phyloP scores from a whole-genome alignment of 2,329 filamentous ascomycete genomes.

The Phyllosticta citriasiana region DNA sequence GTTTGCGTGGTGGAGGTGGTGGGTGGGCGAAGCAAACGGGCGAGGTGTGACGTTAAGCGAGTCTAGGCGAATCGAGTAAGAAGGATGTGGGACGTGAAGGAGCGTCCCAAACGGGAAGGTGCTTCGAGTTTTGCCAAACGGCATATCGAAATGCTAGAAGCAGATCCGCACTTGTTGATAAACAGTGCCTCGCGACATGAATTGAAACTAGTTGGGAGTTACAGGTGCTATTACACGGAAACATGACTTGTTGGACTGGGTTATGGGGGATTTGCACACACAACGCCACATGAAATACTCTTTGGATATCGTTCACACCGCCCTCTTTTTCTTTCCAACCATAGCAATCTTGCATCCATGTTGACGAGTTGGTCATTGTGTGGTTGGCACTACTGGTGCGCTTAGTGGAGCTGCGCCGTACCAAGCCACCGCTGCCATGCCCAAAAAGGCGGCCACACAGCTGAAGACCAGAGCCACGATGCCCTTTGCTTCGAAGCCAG shows the following conservation, averaged over 20 bases:
- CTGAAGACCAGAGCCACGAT: conserved; percentile 68
- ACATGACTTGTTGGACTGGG: not conserved
- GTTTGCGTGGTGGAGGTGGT: not conserved
- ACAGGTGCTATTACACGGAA: not conserved
- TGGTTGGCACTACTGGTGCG: not conserved
- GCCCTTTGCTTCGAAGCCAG: conserved; percentile 60
- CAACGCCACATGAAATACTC: not conserved
- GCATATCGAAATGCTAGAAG: not conserved
- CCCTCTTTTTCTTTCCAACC: not conserved
- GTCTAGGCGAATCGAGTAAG: not conserved
- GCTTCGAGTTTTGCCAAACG: not conserved
- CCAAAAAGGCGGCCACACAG: conserved; percentile 56
- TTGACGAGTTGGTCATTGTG: not conserved
- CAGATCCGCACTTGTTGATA: not conserved
- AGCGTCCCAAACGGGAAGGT: not conserved
- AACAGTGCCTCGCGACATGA: not conserved
- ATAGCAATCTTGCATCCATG: not conserved
- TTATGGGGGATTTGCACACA: not conserved
- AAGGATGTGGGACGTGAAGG: not conserved
- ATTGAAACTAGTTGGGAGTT: not conserved
- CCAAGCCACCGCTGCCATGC: conserved; percentile 56
- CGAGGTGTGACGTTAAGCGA: not conserved
- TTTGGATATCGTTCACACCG: not conserved
- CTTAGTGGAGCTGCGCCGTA: conserved; percentile 44
- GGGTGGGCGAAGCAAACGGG: not conserved